phyloP scores from a whole-genome alignment of 768 basidiomycete species.

The Xerocomellus dryophilus region DNA sequence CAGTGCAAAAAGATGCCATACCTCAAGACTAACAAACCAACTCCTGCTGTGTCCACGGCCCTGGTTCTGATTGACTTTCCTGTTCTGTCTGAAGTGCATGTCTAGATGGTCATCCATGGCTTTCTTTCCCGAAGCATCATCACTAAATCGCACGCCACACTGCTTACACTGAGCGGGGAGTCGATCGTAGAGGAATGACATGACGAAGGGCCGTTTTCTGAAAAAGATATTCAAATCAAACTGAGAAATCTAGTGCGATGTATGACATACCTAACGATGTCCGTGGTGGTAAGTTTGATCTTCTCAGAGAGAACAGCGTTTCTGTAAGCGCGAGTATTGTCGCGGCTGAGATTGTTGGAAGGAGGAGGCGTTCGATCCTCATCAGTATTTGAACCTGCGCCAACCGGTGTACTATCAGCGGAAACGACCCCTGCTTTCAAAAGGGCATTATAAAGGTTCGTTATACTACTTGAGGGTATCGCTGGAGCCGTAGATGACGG shows the following conservation, averaged over 20 bases:
- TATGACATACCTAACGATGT: constrained; percentile 62
- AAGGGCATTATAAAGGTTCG: constrained; percentile 62
- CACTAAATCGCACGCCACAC: constrained; percentile 85
- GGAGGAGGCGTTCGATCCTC: constrained; percentile 31
- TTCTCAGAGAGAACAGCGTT: constrained; percentile 55
- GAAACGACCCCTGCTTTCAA: constrained; percentile 79
- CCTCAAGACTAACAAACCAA: constrained; percentile 85
- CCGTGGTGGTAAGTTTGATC: constrained; percentile 62
- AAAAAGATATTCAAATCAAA: constrained; percentile 21
- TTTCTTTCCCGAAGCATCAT: constrained; percentile 67
- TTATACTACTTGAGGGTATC: constrained; percentile 40
- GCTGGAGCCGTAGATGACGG: constrained; percentile 23
- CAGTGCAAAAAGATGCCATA: constrained; percentile 38
- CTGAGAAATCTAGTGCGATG: background rate
- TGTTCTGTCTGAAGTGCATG: constrained; percentile 94
- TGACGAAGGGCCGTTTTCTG: constrained; percentile 51
- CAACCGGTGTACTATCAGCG: constrained; percentile 48
- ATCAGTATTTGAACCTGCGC: constrained; percentile 38
- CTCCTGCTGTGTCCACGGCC: constrained; percentile 86
- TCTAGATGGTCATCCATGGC: constrained; percentile 87
- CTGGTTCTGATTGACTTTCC: constrained; percentile 70
- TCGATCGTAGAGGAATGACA: constrained; percentile 68
- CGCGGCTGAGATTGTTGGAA: constrained; percentile 40
- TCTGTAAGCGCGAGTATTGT: constrained; percentile 57
- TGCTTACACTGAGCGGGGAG: constrained; percentile 87